Conservation (phyloP, 2,329 filamentous ascomycete genomes). For the Aspergillus ustus region DNA sequence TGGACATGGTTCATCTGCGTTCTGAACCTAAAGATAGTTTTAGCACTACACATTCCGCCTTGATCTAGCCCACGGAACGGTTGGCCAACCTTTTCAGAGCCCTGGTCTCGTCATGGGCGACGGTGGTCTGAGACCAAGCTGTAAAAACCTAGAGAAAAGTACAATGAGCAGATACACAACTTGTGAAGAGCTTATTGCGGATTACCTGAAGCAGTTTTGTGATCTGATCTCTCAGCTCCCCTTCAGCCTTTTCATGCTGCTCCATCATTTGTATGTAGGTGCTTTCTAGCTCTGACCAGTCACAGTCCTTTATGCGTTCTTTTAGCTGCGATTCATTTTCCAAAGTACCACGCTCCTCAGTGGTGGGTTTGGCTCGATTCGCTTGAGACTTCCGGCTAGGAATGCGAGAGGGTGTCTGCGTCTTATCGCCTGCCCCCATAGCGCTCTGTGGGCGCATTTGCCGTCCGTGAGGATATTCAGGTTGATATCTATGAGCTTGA, state of each 20-base stretch:
- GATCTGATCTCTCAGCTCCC: slow-evolving; percentile 69
- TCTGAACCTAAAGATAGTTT: slow-evolving; percentile 62
- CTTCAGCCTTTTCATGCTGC: slow-evolving; percentile 67
- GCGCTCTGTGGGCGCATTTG: not conserved
- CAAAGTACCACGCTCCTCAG: not conserved
- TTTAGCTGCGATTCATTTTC: slow-evolving; percentile 44
- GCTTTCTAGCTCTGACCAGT: slow-evolving; percentile 77
- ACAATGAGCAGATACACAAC: slow-evolving; percentile 6
- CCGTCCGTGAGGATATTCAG: not conserved
- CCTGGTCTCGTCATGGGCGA: slow-evolving; percentile 74
- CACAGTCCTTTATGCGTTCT: slow-evolving; percentile 61
- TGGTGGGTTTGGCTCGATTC: not conserved
- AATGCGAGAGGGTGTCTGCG: slow-evolving; percentile 3
- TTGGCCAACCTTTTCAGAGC: slow-evolving; percentile 71
- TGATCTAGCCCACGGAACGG: not conserved
- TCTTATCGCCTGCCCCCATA: slow-evolving; percentile 3
- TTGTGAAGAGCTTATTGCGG: not conserved
- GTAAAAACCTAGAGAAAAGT: slow-evolving; percentile 69
- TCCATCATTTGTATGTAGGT: slow-evolving; percentile 70
- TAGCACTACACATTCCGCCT: not conserved
- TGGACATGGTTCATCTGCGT: slow-evolving; percentile 79
- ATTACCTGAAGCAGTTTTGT: slow-evolving; percentile 67
- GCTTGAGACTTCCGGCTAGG: slow-evolving; percentile 2
- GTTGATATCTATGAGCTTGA: not conserved
- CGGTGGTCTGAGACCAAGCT: slow-evolving; percentile 75